Conservation (phyloP, 2,329 filamentous ascomycete species). For the Monosporascus sp. region DNA sequence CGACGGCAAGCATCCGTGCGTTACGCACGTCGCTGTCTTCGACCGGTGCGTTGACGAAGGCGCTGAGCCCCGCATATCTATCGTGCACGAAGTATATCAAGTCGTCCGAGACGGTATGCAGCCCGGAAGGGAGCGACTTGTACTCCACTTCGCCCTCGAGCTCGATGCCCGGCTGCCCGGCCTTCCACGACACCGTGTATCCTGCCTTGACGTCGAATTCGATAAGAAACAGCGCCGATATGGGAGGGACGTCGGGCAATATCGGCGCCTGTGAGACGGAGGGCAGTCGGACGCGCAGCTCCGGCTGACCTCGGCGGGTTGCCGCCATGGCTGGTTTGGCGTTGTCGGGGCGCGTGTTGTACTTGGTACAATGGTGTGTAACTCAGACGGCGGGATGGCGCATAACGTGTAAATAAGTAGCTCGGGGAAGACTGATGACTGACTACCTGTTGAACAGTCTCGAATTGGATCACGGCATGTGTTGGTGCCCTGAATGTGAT, state of each 20-base stretch:
- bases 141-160: conserved; percentile 90
- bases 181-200: conserved; percentile 88
- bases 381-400: background rate
- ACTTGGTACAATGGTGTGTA: background rate
- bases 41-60: conserved; percentile 80
- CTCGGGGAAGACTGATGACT: too few species aligned
- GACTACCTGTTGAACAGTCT: background rate
- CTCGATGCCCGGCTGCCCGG: conserved; percentile 60
- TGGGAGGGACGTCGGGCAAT: conserved; percentile 48
- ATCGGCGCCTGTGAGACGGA: conserved; percentile 24
- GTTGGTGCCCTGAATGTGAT: background rate
- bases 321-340: conserved; percentile 23
- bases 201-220: conserved; percentile 90
- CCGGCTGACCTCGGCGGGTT: conserved; percentile 27
- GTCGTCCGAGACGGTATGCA: conserved; percentile 84
- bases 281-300: conserved; percentile 27
- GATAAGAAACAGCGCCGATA: conserved; percentile 81
- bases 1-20: conserved; percentile 89
- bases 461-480: background rate
- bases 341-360: conserved; percentile 1
- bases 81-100: conserved; percentile 91
- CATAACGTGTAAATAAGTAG: background rate
- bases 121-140: conserved; percentile 88
- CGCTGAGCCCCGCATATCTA: conserved; percentile 79
- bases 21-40: conserved; percentile 72